These are phyloP conservation scores for Huntiella savannae DNA, from an alignment of 2,329 filamentous ascomycete species.

Conservation along the genomic window DNA sequence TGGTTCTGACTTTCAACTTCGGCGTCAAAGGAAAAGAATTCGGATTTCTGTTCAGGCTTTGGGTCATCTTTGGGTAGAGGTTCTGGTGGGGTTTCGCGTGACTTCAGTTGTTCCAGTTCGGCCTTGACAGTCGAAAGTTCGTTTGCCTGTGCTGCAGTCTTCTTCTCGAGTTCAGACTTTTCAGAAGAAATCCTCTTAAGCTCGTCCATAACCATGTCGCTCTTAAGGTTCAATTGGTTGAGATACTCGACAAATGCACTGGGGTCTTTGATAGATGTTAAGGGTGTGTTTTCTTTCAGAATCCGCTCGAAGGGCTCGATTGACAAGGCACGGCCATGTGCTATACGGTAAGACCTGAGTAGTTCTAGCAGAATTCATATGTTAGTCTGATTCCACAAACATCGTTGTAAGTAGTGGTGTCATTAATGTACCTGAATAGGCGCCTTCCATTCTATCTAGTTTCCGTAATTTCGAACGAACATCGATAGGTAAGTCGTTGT, in stretches of 20 bases:
- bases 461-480: slow-evolving; percentile 59
- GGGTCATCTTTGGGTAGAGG: slow-evolving; percentile 14
- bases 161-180: slow-evolving; percentile 61
- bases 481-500: slow-evolving; percentile 48
- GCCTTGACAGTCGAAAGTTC: slow-evolving; percentile 26
- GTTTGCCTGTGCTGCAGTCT: slow-evolving; percentile 29
- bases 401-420: not conserved
- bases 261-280: slow-evolving; percentile 75
- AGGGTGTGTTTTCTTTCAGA: slow-evolving; percentile 76
- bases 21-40: slow-evolving; percentile 83
- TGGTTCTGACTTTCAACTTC: slow-evolving; percentile 48
- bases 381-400: not conserved
- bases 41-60: slow-evolving; percentile 21
- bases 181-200: slow-evolving; percentile 72
- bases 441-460: slow-evolving; percentile 74
- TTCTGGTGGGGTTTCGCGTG: not conserved
- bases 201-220: slow-evolving; percentile 87
- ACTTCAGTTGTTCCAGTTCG: slow-evolving; percentile 23
- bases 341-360: slow-evolving; percentile 75
- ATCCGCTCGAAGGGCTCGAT: slow-evolving; percentile 90
- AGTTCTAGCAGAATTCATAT: slow-evolving; percentile 38
- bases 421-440: slow-evolving; percentile 52
- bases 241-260: slow-evolving; percentile 75
- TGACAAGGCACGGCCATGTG: slow-evolving; percentile 65
- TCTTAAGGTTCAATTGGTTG: slow-evolving; percentile 65